phyloP scores from a whole-genome alignment of 1,139 yeast species.

The Candida smagusa region DNA sequence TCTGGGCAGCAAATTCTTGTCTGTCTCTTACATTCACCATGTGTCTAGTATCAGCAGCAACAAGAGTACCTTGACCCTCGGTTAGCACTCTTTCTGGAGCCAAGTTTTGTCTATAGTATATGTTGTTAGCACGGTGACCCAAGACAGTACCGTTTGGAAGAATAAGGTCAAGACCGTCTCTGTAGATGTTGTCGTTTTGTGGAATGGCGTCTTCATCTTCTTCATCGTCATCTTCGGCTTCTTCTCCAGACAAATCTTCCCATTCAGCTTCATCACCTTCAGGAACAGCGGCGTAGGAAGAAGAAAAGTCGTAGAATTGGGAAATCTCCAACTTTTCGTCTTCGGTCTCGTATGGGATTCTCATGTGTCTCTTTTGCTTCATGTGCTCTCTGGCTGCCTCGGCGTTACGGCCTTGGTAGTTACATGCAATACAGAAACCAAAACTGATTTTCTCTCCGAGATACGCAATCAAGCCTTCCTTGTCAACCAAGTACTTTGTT shows the following conservation, averaged over 20 bases:
- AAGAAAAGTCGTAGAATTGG: slow-evolving; percentile 81
- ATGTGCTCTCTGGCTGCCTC: slow-evolving; percentile 92
- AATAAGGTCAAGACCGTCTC: slow-evolving; percentile 71
- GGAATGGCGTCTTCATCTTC: slow-evolving; percentile 18
- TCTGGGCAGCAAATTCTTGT: slow-evolving; percentile 56
- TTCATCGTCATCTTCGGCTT: slow-evolving; percentile 14
- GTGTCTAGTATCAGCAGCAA: slow-evolving; percentile 88
- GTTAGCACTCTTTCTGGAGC: slow-evolving; percentile 69
- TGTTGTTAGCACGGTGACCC: slow-evolving; percentile 85
- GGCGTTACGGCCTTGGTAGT: slow-evolving; percentile 75
- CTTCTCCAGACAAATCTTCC: slow-evolving; percentile 47
- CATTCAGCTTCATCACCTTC: slow-evolving; percentile 36
- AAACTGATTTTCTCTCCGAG: slow-evolving; percentile 80
- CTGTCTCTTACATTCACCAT: slow-evolving; percentile 53
- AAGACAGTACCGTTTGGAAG: slow-evolving; percentile 84
- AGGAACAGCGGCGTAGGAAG: slow-evolving; percentile 46
- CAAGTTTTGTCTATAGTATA: slow-evolving; percentile 77
- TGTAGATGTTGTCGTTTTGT: slow-evolving; percentile 34
- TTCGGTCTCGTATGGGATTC: slow-evolving; percentile 81
- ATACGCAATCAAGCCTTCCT: slow-evolving; percentile 68
- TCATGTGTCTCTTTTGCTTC: slow-evolving; percentile 80
- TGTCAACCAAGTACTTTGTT: slow-evolving; percentile 60
- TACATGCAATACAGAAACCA: slow-evolving; percentile 83
- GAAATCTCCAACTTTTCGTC: slow-evolving; percentile 79
- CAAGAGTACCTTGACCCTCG: slow-evolving; percentile 91